Evolutionary conservation across 1,284 basidiomycete genomes (phyloP).

Genomic region (Chalciporus sp.): DNA sequence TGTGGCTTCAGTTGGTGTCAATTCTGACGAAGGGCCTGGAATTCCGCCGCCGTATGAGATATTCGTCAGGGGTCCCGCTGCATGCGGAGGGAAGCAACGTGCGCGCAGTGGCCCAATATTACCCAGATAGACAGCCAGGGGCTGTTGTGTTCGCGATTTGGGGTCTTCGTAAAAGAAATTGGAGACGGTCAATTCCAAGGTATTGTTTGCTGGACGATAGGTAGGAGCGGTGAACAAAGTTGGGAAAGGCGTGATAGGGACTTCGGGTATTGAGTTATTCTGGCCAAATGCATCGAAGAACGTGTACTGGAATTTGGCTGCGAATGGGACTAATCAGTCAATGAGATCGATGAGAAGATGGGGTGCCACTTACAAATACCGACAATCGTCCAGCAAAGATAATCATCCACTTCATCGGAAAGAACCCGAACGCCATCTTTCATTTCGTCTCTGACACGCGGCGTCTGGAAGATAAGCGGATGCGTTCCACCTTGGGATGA

Average conservation of each 20-base stretch:
- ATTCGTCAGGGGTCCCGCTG: slow-evolving; percentile 64
- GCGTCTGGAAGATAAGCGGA: slow-evolving; percentile 74
- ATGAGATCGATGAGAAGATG: slow-evolving; percentile 6
- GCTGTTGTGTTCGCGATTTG: slow-evolving; percentile 60
- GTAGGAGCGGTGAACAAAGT: slow-evolving; percentile 80
- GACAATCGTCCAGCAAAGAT: slow-evolving; percentile 94
- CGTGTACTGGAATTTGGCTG: slow-evolving; percentile 92
- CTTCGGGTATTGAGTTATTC: slow-evolving; percentile 71
- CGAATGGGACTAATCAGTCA: slow-evolving; percentile 23
- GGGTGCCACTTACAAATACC: slow-evolving; percentile 78
- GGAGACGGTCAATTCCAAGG: slow-evolving; percentile 80
- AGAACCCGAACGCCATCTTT: slow-evolving; percentile 71
- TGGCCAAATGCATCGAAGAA: slow-evolving; percentile 89
- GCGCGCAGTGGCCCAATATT: slow-evolving; percentile 81
- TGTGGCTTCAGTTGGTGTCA: slow-evolving; percentile 33
- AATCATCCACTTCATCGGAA: slow-evolving; percentile 90
- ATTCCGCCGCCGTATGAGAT: slow-evolving; percentile 54
- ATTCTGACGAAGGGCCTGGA: slow-evolving; percentile 34
- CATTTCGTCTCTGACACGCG: slow-evolving; percentile 71
- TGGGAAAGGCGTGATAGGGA: slow-evolving; percentile 88
- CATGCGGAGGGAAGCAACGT: slow-evolving; percentile 68
- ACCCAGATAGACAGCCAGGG: slow-evolving; percentile 88
- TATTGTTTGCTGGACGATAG: slow-evolving; percentile 72
- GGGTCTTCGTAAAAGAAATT: slow-evolving; percentile 81
- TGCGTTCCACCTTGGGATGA: slow-evolving; percentile 78